Evolutionary conservation across 148 eudicot genomes (phyloP), one percentile per base, ranked within the genome.

Genomic region (Salicornia ramosissima): DNA sequence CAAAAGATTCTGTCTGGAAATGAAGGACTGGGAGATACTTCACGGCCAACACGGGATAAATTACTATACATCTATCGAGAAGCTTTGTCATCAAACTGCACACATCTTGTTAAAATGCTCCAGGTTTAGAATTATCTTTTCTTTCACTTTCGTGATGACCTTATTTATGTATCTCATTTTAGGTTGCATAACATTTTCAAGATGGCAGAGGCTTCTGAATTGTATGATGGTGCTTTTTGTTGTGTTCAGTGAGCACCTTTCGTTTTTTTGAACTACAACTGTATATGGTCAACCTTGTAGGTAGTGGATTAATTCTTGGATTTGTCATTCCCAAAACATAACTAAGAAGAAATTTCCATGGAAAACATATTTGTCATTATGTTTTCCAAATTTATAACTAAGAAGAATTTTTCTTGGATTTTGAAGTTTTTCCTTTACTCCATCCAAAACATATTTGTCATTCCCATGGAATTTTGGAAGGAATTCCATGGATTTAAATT

Each of bases 71-170:
- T 88, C 29, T 94, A 94, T 70, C 85, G 65, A 52, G 90, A 88
- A 79, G 89, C 96, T 47, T 76, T 90, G 51, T 85, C 97, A 36
- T 88, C 98, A 74, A 77, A 74, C 69, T 88, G 90, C 82, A 76
- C 70, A 47, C 79, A 42, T 68, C 89, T 94, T 80, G 87, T 84
- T 79, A 88, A 80, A 80, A 74, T 90, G 81, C 84, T 94, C 73
- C 97, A 94, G 98, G 98, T 94, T 79, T 47, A 74, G 70, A 74
- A 47, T 28, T 68, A 77, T 64, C 71, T 71, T 68, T 54, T 69
- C 49, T n/a, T n/a, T 64, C 68, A 75, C n/a, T 73, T 45, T 36
- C 43, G n/a, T n/a, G n/a, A 70, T 64, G 10, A 73, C 15, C 26
- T 40, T 40, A 39, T 40, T 31, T 59, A 31, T 28, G 63, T 71